These are phyloP conservation scores for Paramyrothecium roridum DNA, from an alignment of 2,329 filamentous ascomycete species.

Conservation along the genomic window DNA sequence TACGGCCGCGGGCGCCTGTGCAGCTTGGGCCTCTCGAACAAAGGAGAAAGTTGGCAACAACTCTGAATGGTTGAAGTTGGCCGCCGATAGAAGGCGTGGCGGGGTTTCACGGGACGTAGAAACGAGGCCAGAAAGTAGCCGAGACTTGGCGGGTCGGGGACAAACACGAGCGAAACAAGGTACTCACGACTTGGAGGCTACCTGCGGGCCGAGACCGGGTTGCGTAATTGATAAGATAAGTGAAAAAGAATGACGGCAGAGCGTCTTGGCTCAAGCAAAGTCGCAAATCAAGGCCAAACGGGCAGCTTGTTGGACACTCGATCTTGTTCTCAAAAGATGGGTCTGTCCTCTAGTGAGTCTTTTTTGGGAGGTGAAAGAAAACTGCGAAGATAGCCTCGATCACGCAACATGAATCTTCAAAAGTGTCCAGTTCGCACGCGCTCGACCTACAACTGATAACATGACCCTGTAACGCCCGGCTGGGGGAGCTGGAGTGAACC, in stretches of 20 bases:
- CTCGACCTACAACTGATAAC: too few species aligned
- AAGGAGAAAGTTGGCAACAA: neutral
- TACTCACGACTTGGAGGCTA: neutral
- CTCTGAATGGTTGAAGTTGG: neutral
- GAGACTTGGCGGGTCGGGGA: neutral
- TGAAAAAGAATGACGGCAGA: neutral
- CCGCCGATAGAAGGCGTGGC: neutral
- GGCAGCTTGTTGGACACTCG: too few species aligned
- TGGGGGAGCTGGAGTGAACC: constrained; percentile 9
- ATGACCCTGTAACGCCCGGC: neutral
- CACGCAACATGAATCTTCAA: too few species aligned
- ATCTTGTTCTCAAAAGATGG: too few species aligned
- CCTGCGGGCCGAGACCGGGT: neutral
- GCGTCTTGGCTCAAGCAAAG: neutral
- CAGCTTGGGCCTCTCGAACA: neutral
- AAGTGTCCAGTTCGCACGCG: too few species aligned
- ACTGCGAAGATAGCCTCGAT: too few species aligned
- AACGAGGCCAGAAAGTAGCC: neutral
- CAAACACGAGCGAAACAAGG: neutral
- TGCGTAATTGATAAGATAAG: neutral
- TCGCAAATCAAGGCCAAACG: too few species aligned
- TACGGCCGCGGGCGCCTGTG: neutral
- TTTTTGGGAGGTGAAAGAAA: too few species aligned
- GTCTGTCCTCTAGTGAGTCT: too few species aligned
- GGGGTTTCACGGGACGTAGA: neutral